Evolutionary conservation across 2,329 filamentous ascomycete genomes (phyloP).

Genomic region (Colletotrichum sp.): DNA sequence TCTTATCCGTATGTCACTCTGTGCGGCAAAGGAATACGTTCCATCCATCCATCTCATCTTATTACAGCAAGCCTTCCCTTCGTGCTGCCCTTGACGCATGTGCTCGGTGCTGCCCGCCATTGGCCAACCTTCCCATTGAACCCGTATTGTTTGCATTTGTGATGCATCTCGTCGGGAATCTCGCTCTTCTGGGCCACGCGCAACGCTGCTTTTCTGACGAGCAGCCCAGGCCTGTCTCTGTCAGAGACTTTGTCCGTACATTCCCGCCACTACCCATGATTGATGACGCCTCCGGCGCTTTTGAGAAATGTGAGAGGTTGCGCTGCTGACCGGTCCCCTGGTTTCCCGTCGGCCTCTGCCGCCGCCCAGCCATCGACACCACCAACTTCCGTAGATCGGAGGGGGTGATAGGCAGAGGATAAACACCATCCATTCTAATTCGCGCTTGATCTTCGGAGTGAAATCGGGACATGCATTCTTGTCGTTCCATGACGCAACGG

Average conservation of each 20-base stretch:
- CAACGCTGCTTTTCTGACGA: background rate
- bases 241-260: background rate
- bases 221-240: background rate
- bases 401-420: background rate
- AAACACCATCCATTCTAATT: background rate
- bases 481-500: constrained; percentile 6
- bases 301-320: background rate
- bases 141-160: background rate
- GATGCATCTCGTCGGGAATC: background rate
- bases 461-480: background rate
- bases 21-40: background rate
- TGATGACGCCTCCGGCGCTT: constrained; percentile 19
- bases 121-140: constrained; percentile 4
- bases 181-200: background rate
- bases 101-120: constrained; percentile 6
- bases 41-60: background rate
- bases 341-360: constrained; percentile 10
- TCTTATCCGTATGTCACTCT: background rate
- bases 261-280: background rate
- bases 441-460: background rate
- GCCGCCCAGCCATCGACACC: background rate
- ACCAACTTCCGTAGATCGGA: constrained; percentile 16
- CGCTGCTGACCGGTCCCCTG: background rate
- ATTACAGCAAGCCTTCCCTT: background rate
- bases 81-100: background rate